Evolutionary conservation across 139 green algal genomes (phyloP).

Genomic region (Coelastrella sp.): DNA sequence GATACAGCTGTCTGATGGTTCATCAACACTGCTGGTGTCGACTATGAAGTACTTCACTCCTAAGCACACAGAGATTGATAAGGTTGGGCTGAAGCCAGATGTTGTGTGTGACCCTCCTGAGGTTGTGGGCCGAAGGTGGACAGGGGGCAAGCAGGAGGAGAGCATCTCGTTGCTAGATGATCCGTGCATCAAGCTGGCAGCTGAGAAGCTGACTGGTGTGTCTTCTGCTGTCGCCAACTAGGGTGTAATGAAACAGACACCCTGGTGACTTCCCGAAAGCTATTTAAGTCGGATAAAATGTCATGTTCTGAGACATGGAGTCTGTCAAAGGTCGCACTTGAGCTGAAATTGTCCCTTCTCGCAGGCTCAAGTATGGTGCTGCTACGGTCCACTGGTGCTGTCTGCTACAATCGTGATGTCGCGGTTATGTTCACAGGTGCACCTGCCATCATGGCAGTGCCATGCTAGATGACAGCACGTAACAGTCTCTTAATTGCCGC

Average conservation of each 20-base stretch:
- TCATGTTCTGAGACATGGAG: neutral
- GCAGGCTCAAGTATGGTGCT: no score
- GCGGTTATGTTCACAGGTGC: no score
- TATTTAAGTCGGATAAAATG: neutral
- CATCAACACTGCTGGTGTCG: conserved; percentile 84
- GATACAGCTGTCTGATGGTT: conserved; percentile 65
- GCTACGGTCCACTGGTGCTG: no score
- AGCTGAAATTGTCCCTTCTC: no score
- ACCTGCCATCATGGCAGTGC: no score
- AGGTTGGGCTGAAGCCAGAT: conserved; percentile 50
- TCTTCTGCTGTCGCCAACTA: neutral
- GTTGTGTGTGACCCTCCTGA: conserved; percentile 42
- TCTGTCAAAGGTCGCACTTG: no score
- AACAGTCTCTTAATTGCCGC: no score
- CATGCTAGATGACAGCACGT: no score
- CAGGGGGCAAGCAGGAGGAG: neutral
- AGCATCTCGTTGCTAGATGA: conserved; percentile 17
- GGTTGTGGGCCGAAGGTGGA: conserved; percentile 15
- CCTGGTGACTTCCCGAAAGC: neutral
- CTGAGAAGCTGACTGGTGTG: conserved; percentile 11
- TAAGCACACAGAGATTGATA: conserved; percentile 43
- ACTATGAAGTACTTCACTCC: conserved; percentile 52
- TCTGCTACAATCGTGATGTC: no score
- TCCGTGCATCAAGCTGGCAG: conserved; percentile 42
- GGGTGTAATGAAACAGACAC: neutral